Conservation (phyloP, 2,329 filamentous ascomycete species). For the Sclerotinia trifoliorum region DNA sequence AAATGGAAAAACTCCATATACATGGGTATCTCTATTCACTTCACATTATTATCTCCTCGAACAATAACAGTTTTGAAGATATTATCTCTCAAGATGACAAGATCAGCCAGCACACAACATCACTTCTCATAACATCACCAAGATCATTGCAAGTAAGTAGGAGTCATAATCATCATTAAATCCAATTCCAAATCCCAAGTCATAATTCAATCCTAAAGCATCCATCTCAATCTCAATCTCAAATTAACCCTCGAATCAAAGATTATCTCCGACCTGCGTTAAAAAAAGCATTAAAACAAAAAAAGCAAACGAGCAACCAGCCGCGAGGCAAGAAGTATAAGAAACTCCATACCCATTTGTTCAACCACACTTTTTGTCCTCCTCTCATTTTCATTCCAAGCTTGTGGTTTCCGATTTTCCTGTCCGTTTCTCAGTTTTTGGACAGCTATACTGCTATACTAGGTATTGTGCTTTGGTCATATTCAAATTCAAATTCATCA, state of each 20-base stretch:
- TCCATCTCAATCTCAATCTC: too few relatives aligned
- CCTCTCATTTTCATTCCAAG: conserved; percentile 19
- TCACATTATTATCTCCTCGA: not conserved
- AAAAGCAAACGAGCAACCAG: conserved; percentile 25
- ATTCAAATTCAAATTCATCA: not conserved
- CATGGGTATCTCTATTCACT: too few relatives aligned
- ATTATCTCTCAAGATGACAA: not conserved
- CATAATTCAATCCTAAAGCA: not conserved
- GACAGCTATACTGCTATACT: not conserved
- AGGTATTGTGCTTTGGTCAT: not conserved
- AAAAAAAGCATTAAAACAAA: not conserved
- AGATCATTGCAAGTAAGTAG: not conserved
- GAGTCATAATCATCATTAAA: not conserved
- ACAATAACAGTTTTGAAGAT: not conserved
- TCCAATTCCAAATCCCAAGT: not conserved
- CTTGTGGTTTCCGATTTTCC: not conserved
- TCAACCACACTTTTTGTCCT: conserved; percentile 26
- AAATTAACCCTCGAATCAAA: conserved; percentile 12
- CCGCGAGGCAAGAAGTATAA: conserved; percentile 37
- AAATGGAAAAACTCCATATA: not conserved
- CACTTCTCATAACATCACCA: not conserved
- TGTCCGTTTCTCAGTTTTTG: not conserved
- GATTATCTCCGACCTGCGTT: not conserved
- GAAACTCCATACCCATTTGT: not conserved
- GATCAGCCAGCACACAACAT: not conserved